Conservation (phyloP, 768 basidiomycete species). For the Leccinum aurantiacum region DNA sequence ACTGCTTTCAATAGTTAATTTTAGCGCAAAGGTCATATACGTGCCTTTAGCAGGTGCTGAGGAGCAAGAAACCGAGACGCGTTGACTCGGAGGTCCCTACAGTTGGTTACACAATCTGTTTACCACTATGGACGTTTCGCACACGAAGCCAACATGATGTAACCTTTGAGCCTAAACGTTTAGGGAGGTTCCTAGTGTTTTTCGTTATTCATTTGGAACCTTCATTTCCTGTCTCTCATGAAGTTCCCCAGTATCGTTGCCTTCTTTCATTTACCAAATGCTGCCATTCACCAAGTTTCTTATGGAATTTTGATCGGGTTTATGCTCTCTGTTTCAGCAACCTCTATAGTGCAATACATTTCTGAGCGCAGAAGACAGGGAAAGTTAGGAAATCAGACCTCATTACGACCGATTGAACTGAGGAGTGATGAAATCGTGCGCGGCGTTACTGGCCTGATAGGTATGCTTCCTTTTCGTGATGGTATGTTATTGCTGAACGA, state of each 20-base stretch:
- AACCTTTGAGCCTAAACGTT: not conserved
- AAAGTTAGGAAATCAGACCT: conserved; percentile 27
- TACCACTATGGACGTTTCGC: not conserved
- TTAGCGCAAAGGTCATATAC: not conserved
- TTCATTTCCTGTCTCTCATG: conserved; percentile 33
- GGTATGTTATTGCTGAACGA: not conserved
- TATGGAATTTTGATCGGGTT: conserved; percentile 71
- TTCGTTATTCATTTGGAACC: conserved; percentile 19
- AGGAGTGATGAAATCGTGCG: conserved; percentile 75
- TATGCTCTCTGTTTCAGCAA: conserved; percentile 70
- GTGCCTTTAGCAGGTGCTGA: not conserved
- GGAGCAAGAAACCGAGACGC: not conserved
- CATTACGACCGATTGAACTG: conserved; percentile 63
- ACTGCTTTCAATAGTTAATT: not conserved
- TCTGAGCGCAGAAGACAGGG: conserved; percentile 48
- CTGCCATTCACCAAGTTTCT: conserved; percentile 35
- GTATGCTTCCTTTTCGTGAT: conserved; percentile 40
- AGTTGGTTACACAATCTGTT: not conserved
- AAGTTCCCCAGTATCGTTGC: conserved; percentile 8
- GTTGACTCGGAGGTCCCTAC: too few relatives aligned
- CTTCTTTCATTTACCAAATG: conserved; percentile 25
- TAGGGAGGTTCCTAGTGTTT: not conserved
- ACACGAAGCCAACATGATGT: too few relatives aligned
- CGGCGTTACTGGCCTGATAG: conserved; percentile 85
- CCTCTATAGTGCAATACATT: conserved; percentile 57